Evolutionary conservation across 2,329 filamentous ascomycete species (phyloP).

Genomic region (Fusarium sublunatum): DNA sequence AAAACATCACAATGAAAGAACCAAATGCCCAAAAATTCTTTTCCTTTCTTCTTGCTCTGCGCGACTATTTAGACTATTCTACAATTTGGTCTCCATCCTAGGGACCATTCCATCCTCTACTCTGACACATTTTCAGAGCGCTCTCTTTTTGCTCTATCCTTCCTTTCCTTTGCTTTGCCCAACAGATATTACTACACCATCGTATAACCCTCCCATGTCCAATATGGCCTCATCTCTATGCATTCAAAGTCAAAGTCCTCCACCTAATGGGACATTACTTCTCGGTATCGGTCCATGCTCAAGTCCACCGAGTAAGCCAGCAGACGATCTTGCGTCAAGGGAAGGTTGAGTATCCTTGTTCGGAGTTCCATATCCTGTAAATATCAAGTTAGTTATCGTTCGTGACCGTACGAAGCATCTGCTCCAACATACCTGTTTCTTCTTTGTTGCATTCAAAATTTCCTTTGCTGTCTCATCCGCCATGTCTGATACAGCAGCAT

Average conservation of each 20-base stretch:
- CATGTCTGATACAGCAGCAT: constrained; percentile 85
- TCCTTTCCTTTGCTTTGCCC: neutral
- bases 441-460: constrained; percentile 66
- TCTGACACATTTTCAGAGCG: constrained; percentile 10
- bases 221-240: constrained; percentile 21
- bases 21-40: neutral
- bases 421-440: constrained; percentile 64
- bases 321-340: constrained; percentile 78
- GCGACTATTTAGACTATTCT: constrained; percentile 44
- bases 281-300: constrained; percentile 74
- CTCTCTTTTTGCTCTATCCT: constrained; percentile 22
- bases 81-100: constrained; percentile 35
- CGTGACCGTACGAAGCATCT: neutral
- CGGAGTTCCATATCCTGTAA: constrained; percentile 52
- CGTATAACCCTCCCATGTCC: constrained; percentile 21
- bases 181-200: constrained; percentile 36
- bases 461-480: constrained; percentile 76
- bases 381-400: constrained; percentile 33
- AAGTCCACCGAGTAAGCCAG: constrained; percentile 77
- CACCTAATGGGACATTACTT: constrained; percentile 65
- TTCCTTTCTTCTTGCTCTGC: constrained; percentile 17
- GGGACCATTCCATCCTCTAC: constrained; percentile 18
- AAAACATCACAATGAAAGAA: neutral
- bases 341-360: constrained; percentile 65
- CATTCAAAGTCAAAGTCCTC: constrained; percentile 6